phyloP scores from a whole-genome alignment of 805 yeast species.

The Kazachstania martiniae region DNA sequence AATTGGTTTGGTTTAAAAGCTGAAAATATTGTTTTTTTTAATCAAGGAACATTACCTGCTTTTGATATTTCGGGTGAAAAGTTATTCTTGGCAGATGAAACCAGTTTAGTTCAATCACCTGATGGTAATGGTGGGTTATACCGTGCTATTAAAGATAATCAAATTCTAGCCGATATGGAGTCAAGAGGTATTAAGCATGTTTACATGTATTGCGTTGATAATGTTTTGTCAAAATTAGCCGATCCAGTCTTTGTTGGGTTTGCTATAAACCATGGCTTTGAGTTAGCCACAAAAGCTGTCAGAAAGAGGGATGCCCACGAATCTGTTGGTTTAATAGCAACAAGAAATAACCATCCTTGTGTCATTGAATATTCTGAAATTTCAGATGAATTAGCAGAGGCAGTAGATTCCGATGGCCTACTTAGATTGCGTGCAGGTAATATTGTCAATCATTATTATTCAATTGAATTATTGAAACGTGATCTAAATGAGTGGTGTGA shows the following conservation, averaged over 20 bases:
- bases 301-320: slow-evolving; percentile 83
- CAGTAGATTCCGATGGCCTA: slow-evolving; percentile 47
- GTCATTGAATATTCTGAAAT: slow-evolving; percentile 96
- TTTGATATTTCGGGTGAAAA: slow-evolving; percentile 58
- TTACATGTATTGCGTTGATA: slow-evolving; percentile 96
- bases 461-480: slow-evolving; percentile 55
- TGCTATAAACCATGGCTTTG: slow-evolving; percentile 53
- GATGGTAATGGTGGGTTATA: slow-evolving; percentile 98
- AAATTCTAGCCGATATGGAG: slow-evolving; percentile 57
- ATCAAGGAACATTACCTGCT: slow-evolving; percentile 94
- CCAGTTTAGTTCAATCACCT: slow-evolving; percentile 69
- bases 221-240: slow-evolving; percentile 81
- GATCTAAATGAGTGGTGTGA: slow-evolving; percentile 62
- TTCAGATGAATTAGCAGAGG: slow-evolving; percentile 58
- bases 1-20: slow-evolving; percentile 58
- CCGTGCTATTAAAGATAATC: slow-evolving; percentile 60
- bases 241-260: slow-evolving; percentile 84
- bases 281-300: slow-evolving; percentile 88
- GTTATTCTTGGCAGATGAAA: slow-evolving; percentile 49
- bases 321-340: slow-evolving; percentile 84
- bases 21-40: slow-evolving; percentile 63
- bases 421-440: slow-evolving; percentile 85
- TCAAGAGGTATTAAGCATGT: slow-evolving; percentile 69
- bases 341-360: slow-evolving; percentile 58
- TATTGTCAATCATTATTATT: slow-evolving; percentile 93